Evolutionary conservation across 345 rosid genomes (phyloP).

Genomic region (Lepidium aucheri): DNA sequence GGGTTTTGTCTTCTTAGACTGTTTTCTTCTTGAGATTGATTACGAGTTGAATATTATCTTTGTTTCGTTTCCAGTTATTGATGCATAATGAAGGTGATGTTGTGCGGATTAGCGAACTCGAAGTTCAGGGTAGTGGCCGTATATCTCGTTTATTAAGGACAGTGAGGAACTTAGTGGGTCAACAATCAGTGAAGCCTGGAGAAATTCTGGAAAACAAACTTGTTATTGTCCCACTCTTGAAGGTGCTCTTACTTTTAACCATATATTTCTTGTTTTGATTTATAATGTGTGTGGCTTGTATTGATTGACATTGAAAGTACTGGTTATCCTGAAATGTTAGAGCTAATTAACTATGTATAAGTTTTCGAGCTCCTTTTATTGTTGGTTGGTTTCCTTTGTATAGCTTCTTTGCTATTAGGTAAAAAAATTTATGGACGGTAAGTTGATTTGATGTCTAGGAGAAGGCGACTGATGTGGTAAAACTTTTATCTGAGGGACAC

Average conservation of each 20-base stretch:
- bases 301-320: neutral
- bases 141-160: constrained; percentile 45
- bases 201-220: constrained; percentile 38
- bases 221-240: constrained; percentile 41
- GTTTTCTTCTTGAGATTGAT: constrained; percentile 4
- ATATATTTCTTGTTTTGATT: neutral
- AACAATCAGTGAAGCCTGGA: constrained; percentile 35
- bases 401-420: neutral
- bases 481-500: constrained; percentile 25
- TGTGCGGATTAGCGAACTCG: constrained; percentile 38
- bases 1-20: neutral
- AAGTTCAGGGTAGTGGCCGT: constrained; percentile 45
- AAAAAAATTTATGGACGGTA: neutral
- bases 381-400: neutral
- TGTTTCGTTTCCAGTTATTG: constrained; percentile 38
- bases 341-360: neutral
- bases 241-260: constrained; percentile 33
- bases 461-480: constrained; percentile 25
- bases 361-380: neutral
- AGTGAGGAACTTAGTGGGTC: constrained; percentile 43
- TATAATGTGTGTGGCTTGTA: neutral
- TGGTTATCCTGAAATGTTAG: neutral
- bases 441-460: constrained; percentile 3
- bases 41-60: neutral
- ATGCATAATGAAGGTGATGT: constrained; percentile 85